Base-by-base conservation (phyloP, 1,139 yeast species). In the Yamadazyma siamensis region DNA sequence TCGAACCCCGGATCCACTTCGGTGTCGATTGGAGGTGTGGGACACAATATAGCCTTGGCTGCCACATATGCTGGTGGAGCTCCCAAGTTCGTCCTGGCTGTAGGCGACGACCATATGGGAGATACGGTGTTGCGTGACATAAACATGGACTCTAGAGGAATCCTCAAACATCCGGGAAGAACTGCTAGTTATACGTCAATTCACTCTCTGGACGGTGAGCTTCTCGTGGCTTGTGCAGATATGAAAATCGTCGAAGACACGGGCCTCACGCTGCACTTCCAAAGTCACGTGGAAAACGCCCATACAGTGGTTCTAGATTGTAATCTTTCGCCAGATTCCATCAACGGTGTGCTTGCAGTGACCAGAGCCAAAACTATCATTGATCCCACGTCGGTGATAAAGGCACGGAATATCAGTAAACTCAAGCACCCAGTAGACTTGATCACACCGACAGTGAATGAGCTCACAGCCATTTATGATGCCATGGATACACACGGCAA, bases 11-110 rank as follows among this genome's bases (percentile, higher is more conserved):
- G 94, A 0, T 50, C 46, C 1, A 67, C 76, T 1, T 46, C 55
- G 2, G 66, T 78, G 5, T 67, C 83, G 0, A 53, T 85, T 7
- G 96, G 96, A 0, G 96, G 96, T 0, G 96, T 87, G 1, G 96
- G 87, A 0, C 80, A 73, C 48, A 88, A 87, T 47, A 77, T 86
- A 12, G 77, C 85, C 0, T 49, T 74, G 13, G 91, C 94, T 0
- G 50, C 61, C 33, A 36, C 41, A 21, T 61, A 59, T 33, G 46
- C 54, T 9, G 36, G 63, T 1, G 45, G 47, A 12, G 43, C 48
- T 4, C 41, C 51, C 4, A 64, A 76, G 18, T 62, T 87, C 6
- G 62, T 86, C 0, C 77, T 88, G 0, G 58, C 73, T 4, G 71
- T 85, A 13, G 85, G 84, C 1, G 48, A 68, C 14, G 91, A 83